Conservation (phyloP, 148 eudicot genomes). For the Vaccinium darrowii region DNA sequence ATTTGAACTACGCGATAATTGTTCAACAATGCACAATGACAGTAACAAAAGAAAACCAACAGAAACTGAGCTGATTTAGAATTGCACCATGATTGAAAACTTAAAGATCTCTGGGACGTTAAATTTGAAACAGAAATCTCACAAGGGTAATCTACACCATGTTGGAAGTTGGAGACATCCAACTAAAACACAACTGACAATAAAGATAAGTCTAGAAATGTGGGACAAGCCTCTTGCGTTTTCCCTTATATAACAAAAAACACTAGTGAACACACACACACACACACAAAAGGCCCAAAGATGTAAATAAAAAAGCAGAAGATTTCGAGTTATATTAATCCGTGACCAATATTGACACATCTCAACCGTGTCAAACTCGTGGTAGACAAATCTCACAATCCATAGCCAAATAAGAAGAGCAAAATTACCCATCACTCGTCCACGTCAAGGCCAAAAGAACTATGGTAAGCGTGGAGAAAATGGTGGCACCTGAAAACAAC, state of each 20-base stretch:
- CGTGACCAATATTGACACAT: neutral
- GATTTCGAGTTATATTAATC: neutral
- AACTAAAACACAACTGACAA: too few relatives aligned
- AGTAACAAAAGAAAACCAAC: too few relatives aligned
- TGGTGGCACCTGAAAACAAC: conserved; percentile 69
- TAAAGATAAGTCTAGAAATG: neutral
- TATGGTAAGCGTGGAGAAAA: conserved; percentile 58
- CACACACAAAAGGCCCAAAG: neutral
- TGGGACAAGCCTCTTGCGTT: neutral
- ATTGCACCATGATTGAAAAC: too few relatives aligned
- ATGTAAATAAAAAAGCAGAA: neutral
- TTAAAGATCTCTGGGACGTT: too few relatives aligned
- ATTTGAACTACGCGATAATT: too few relatives aligned
- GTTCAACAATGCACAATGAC: too few relatives aligned
- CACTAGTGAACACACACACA: neutral
- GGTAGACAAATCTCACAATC: conserved; percentile 3
- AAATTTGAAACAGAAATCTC: too few relatives aligned
- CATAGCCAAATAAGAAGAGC: neutral
- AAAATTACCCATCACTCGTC: conserved; percentile 65
- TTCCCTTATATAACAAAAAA: neutral
- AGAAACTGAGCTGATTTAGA: too few relatives aligned
- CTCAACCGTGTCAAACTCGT: conserved; percentile 9
- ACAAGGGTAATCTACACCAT: too few relatives aligned
- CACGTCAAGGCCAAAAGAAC: conserved; percentile 66
- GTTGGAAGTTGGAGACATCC: too few relatives aligned